A percentile compares a stretch with the other conserved stretches of the same genome.
Conservation (phyloP, 2,329 filamentous ascomycete species). For the Cadophora malorum region DNA sequence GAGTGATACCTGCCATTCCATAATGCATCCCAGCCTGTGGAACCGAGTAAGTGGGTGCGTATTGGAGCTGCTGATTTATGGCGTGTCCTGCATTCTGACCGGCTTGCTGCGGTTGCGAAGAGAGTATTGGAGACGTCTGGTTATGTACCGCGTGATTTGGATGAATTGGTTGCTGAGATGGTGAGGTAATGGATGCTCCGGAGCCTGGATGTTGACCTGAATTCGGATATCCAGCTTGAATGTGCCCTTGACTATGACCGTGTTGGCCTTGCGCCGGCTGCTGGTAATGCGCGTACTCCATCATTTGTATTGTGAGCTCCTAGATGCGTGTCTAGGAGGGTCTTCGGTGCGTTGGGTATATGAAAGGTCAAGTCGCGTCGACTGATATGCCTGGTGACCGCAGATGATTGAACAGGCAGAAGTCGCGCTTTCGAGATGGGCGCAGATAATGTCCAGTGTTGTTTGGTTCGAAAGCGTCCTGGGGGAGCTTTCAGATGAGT, state of each 20-base stretch:
- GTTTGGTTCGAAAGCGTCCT: constrained; percentile 12
- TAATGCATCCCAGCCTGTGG: constrained; percentile 80
- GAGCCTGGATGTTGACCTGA: constrained; percentile 59
- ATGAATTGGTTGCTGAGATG: constrained; percentile 72
- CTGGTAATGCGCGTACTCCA: constrained; percentile 79
- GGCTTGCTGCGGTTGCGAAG: constrained; percentile 77
- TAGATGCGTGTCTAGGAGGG: constrained; percentile 41
- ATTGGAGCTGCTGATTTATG: constrained; percentile 76
- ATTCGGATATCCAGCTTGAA: constrained; percentile 67
- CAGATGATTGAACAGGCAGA: constrained; percentile 25
- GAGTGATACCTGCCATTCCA: constrained; percentile 72
- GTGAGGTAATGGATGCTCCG: constrained; percentile 68
- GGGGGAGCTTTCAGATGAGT: constrained; percentile 21
- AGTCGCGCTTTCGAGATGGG: constrained; percentile 23
- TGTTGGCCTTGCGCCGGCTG: constrained; percentile 65
- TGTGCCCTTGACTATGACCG: constrained; percentile 63
- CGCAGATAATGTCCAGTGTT: constrained; percentile 2
- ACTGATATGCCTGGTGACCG: constrained; percentile 25
- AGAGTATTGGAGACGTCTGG: constrained; percentile 81
- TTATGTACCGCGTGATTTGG: constrained; percentile 62
- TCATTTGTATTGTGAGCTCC: constrained; percentile 54
- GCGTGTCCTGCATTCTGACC: constrained; percentile 65
- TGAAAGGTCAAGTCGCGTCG: constrained; percentile 27
- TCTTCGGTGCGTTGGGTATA: constrained; percentile 8
- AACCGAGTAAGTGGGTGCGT: constrained; percentile 79